Evolutionary conservation across 257 asterid species (phyloP), one percentile per base, ranked within the genome.

Genomic region (Solanum virginianum): DNA sequence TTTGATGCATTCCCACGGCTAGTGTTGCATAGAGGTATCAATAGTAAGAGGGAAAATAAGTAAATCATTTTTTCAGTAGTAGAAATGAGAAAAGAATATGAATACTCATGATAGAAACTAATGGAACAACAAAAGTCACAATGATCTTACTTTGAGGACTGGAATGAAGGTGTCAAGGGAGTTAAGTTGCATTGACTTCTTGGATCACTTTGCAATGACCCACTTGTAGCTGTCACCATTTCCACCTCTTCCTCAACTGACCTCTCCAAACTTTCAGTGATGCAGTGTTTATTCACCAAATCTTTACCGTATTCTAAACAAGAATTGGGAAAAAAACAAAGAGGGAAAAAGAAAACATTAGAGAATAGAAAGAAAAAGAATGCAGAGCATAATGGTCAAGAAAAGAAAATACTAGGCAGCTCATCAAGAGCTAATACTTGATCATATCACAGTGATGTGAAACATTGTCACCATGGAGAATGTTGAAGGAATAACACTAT

Each of bases 111-210:
- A 26, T 9, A 24, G 45, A 39, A 53, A 49, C 69, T 84, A 32
- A 66, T 80, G 26, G 22, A 55, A 18, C 72, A 36, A 80, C 74
- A 47, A 43, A 59, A 9, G 47, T 79, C 65, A 79, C 63, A 79
- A 53, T 41, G 24, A 60, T 85, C 94, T 90, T 89, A 95, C 98
- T 89, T 66, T 10, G 89, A 83, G 83, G 77, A 81, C 87, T 90
- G 92, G 80, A 91, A 84, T 85, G 89, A 88, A 80, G 97, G 97
- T 66, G 97, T 91, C 62, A 68, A 83, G 80, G 97, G 98, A 90
- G 93, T 92, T 90, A 85, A 85, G 84, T 85, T 84, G 51, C 85
- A 92, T 86, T 93, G 85, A 87, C 57, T 85, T 83, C 85, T 84
- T 16, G 77, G 88, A 77, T 87, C 92, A 55, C 85, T 87, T 55